Base-by-base conservation (phyloP, 805 yeast species). In the Candida lessepsii region DNA sequence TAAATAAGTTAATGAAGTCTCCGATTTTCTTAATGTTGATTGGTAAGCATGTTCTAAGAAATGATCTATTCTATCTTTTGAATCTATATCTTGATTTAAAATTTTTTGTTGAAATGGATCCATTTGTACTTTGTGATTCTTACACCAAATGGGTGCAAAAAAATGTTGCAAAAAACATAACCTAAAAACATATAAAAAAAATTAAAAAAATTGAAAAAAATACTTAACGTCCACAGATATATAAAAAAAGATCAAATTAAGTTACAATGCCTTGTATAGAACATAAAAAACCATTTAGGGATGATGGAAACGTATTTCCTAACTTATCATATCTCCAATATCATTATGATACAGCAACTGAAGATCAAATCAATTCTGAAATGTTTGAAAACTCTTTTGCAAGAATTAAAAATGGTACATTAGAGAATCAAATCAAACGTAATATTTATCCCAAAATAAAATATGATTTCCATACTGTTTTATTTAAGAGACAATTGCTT, bases 1-100 rank as follows among this genome's bases (percentile, higher is more conserved):
- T 17, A 52, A 29, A 35, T 40, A 52, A 9, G 46, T 45, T 25
- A 50, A 39, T 3, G 46, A 28, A 2, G 43, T 39, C 11, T 38
- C 39, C 9, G 31, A 21, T 11, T 20, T 19, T 9, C 15, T 6
- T 6, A 9, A 2, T 9, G 17, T 34, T 9, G 47, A 13, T 16
- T 32, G 32, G 9, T 11, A 7, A 3, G 18, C 20, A 14, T 36
- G 15, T n/a, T 31, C 27, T 5, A 44, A 9, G 29, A 42, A 44
- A 4, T 17, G 29, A 4, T 44, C 45, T 15, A 47, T 15, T 10
- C 6, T 2, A 3, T 37, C 41, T 11, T 35, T 42, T 23, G 41
- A 13, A 2, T 24, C 9, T 2, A 35, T 3, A 33, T 44, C 48
- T 8, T 35, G 14, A 16, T 36, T 8, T 6, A 14, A 2, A 9